Percentiles rank a stretch among this genome's conserved stretches.
Conservation (phyloP, 2,329 filamentous ascomycete genomes). For the Grosmannia serpens region DNA sequence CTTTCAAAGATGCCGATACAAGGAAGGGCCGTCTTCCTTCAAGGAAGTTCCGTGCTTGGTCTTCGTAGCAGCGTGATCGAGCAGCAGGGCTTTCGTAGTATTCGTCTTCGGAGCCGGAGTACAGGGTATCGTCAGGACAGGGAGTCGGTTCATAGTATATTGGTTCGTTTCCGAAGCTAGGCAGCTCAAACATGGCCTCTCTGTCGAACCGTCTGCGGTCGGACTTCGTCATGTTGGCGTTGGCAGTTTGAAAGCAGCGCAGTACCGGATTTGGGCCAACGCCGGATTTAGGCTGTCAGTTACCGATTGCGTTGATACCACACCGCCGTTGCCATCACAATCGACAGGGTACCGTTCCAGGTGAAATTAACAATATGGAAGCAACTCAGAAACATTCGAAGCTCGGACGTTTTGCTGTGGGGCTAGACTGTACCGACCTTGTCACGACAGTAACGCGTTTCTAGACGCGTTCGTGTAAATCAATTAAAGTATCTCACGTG, state of each 20-base stretch:
- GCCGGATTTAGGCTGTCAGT: not conserved
- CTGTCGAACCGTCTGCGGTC: not conserved
- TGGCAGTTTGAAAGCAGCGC: too few species aligned
- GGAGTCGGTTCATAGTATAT: slow-evolving; percentile 24
- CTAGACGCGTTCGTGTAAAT: slow-evolving; percentile 7
- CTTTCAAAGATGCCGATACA: slow-evolving; percentile 47
- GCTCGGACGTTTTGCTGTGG: slow-evolving; percentile 7
- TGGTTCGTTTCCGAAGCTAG: slow-evolving; percentile 2
- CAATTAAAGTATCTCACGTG: slow-evolving; percentile 14
- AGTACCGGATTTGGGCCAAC: not conserved
- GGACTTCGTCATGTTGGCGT: not conserved
- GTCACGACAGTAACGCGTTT: slow-evolving; percentile 11
- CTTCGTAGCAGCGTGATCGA: slow-evolving; percentile 44
- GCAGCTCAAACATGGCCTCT: slow-evolving; percentile 1
- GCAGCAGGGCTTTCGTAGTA: slow-evolving; percentile 33
- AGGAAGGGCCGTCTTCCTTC: slow-evolving; percentile 44
- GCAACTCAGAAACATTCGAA: slow-evolving; percentile 3
- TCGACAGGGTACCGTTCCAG: not conserved
- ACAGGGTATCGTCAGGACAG: slow-evolving; percentile 35
- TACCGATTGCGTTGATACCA: not conserved
- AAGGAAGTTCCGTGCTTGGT: slow-evolving; percentile 46
- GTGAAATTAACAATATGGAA: not conserved
- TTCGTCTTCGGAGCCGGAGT: slow-evolving; percentile 46
- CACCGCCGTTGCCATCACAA: not conserved
- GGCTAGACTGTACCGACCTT: slow-evolving; percentile 5